These are phyloP conservation scores for Nidula niveotomentosa DNA, from an alignment of 1,284 basidiomycete species.

Conservation along the genomic window DNA sequence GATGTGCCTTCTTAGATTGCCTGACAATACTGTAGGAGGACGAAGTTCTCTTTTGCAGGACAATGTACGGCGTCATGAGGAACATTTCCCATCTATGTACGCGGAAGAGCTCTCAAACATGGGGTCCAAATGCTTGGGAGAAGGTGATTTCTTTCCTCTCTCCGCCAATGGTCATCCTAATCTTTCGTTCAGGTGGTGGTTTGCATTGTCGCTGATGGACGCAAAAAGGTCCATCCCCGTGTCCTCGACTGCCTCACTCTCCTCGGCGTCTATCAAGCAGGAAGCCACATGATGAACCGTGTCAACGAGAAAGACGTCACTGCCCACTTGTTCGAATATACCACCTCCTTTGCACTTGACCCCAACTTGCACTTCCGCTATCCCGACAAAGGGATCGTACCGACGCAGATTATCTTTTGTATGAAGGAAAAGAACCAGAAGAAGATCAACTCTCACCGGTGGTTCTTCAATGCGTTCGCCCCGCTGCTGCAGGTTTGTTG, in stretches of 20 bases:
- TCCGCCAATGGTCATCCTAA: too few relatives aligned
- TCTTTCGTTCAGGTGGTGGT: constrained; percentile 34
- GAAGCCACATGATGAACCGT: constrained; percentile 86
- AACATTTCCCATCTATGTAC: constrained; percentile 91
- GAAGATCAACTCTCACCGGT: constrained; percentile 95
- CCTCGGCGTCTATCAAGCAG: constrained; percentile 76
- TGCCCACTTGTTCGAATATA: constrained; percentile 96
- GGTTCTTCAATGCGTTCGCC: constrained; percentile 95
- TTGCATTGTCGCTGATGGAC: constrained; percentile 94
- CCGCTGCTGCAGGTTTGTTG: constrained; percentile 41
- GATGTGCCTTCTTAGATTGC: constrained; percentile 1
- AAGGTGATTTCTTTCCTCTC: constrained; percentile 68
- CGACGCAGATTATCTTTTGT: constrained; percentile 89
- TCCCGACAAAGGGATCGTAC: constrained; percentile 94
- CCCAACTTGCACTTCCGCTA: constrained; percentile 91
- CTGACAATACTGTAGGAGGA: constrained; percentile 68
- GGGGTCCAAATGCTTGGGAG: constrained; percentile 97
- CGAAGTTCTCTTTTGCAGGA: constrained; percentile 91
- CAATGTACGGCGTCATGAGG: constrained; percentile 94
- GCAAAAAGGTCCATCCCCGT: constrained; percentile 89
- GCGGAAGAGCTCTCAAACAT: constrained; percentile 91
- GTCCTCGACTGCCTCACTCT: constrained; percentile 91
- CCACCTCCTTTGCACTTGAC: constrained; percentile 88
- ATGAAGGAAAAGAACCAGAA: constrained; percentile 96
- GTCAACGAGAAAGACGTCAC: constrained; percentile 89